Evolutionary conservation across 257 asterid species (phyloP).

Genomic region (Petrea volubilis): DNA sequence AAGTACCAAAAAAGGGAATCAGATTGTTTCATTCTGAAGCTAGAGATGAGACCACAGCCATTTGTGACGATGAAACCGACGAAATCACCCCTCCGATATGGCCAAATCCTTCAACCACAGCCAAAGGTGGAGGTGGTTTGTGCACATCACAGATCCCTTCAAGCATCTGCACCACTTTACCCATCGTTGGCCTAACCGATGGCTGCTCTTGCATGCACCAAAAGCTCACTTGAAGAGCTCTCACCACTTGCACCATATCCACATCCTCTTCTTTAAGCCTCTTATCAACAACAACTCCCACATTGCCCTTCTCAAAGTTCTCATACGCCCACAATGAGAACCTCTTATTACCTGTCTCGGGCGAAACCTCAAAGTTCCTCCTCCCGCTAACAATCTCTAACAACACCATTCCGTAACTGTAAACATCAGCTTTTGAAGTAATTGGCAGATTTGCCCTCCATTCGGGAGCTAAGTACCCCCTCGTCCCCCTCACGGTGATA

Average conservation of each 20-base stretch:
- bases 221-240: constrained; percentile 58
- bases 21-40: constrained; percentile 29
- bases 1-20: no score
- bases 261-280: constrained; percentile 39
- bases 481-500: constrained; percentile 44
- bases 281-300: constrained; percentile 48
- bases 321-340: constrained; percentile 72
- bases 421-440: constrained; percentile 47
- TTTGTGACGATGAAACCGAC: constrained; percentile 43
- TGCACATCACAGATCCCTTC: constrained; percentile 56
- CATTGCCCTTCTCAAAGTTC: constrained; percentile 64
- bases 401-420: constrained; percentile 52
- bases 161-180: constrained; percentile 79
- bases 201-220: constrained; percentile 91
- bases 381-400: constrained; percentile 49
- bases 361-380: constrained; percentile 43
- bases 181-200: constrained; percentile 68
- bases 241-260: constrained; percentile 51
- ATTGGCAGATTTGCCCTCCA: constrained; percentile 39
- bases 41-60: constrained; percentile 28
- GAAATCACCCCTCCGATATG: constrained; percentile 30
- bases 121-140: constrained; percentile 58
- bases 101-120: constrained; percentile 31
- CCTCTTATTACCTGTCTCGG: constrained; percentile 44
- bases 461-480: constrained; percentile 64